A percentile compares a stretch with the other conserved stretches of the same genome.
Conservation (phyloP, 176 grass and related monocot species). For the Oryza meyeriana region DNA sequence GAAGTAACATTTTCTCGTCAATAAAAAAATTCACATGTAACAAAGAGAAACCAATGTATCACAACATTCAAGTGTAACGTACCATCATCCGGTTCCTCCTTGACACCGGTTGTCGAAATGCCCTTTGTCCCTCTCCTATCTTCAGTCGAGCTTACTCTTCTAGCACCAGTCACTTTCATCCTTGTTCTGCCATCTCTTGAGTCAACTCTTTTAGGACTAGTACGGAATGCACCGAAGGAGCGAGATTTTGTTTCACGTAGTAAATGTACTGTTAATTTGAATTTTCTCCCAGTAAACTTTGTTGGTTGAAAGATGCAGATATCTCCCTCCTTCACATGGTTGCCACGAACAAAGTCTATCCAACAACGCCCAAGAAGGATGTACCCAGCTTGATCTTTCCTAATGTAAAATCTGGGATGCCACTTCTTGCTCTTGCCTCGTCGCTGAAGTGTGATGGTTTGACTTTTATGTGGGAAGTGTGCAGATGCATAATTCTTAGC, state of each 20-base stretch:
- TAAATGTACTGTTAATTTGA: slow-evolving; percentile 31
- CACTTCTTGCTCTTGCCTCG: slow-evolving; percentile 26
- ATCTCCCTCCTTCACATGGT: slow-evolving; percentile 34
- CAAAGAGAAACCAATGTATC: background rate
- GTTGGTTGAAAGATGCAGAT: slow-evolving; percentile 33
- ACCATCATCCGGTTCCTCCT: background rate
- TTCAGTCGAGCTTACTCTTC: too few relatives aligned
- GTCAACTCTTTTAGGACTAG: background rate
- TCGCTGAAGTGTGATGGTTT: background rate
- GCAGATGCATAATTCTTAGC: slow-evolving; percentile 18
- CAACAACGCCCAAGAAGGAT: slow-evolving; percentile 41
- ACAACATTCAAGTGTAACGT: background rate
- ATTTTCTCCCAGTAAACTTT: background rate
- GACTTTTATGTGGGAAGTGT: slow-evolving; percentile 21
- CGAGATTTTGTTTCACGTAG: background rate
- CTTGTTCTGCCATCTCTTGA: background rate
- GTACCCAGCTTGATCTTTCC: background rate
- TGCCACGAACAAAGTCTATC: slow-evolving; percentile 42
- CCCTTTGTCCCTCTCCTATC: too few relatives aligned
- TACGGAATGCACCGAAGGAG: background rate
- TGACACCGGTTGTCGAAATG: too few relatives aligned
- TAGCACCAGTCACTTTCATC: background rate
- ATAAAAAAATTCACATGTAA: background rate
- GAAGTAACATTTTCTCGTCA: background rate
- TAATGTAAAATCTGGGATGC: slow-evolving; percentile 22